phyloP scores from a whole-genome alignment of 2,329 filamentous ascomycete species.

The Penicillium sp. region DNA sequence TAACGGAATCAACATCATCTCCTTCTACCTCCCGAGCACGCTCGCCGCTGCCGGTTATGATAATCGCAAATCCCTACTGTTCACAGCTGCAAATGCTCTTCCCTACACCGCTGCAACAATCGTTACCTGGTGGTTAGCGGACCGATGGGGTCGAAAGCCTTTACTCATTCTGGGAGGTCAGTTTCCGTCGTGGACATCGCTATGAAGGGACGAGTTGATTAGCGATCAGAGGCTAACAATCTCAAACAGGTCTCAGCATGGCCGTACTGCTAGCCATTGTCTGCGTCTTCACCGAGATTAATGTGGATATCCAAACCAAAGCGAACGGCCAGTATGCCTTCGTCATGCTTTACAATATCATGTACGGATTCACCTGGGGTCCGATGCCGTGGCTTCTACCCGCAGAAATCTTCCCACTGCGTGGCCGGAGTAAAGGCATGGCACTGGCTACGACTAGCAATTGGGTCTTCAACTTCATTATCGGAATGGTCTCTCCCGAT shows the following conservation, averaged over 20 bases:
- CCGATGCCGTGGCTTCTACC: constrained; percentile 41
- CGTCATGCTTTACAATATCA: constrained; percentile 39
- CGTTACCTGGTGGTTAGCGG: constrained; percentile 40
- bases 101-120: constrained; percentile 42
- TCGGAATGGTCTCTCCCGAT: constrained; percentile 41
- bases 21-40: constrained; percentile 41
- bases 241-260: constrained; percentile 28
- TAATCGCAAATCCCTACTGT: constrained; percentile 38
- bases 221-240: not conserved
- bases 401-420: constrained; percentile 30
- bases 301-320: constrained; percentile 22
- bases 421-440: constrained; percentile 41
- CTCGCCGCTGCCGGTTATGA: constrained; percentile 37
- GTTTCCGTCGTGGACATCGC: not conserved
- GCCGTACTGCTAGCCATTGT: constrained; percentile 34
- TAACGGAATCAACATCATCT: constrained; percentile 45
- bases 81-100: constrained; percentile 40
- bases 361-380: constrained; percentile 40
- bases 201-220: not conserved
- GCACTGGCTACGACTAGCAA: constrained; percentile 44
- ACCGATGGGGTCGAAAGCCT: constrained; percentile 41
- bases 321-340: constrained; percentile 41
- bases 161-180: constrained; percentile 25
- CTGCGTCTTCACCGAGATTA: constrained; percentile 37
- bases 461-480: constrained; percentile 41